Evolutionary conservation across 306 rosid genomes (phyloP).

Genomic region (Prosopis cineraria): DNA sequence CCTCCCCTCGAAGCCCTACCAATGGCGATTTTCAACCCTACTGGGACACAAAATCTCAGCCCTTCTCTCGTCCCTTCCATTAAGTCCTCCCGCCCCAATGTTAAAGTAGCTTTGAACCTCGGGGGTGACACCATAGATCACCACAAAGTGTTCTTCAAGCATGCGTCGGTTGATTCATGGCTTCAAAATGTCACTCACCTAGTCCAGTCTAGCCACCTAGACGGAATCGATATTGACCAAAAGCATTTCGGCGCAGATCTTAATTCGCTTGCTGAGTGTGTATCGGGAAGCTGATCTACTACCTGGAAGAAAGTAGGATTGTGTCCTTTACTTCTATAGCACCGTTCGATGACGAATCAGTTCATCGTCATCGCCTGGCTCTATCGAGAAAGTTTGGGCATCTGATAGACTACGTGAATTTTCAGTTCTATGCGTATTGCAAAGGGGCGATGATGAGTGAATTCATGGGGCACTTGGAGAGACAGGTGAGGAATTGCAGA

Average conservation of each 20-base stretch:
- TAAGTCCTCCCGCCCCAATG: conserved; percentile 32
- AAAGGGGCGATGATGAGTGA: not conserved
- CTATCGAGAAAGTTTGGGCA: conserved; percentile 30
- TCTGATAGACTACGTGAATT: conserved; percentile 11
- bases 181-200: conserved; percentile 34
- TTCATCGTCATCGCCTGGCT: conserved; percentile 40
- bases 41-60: conserved; percentile 41
- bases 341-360: conserved; percentile 28
- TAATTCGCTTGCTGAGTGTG: conserved; percentile 33
- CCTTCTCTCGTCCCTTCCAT: conserved; percentile 35
- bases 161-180: conserved; percentile 34
- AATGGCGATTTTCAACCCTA: conserved; percentile 39
- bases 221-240: conserved; percentile 45
- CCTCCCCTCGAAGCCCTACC: conserved; percentile 28
- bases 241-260: conserved; percentile 42
- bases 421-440: conserved; percentile 1
- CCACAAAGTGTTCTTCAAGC: conserved; percentile 11
- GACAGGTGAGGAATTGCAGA: not conserved
- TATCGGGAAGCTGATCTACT: conserved; percentile 30
- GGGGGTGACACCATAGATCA: conserved; percentile 35
- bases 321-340: conserved; percentile 40
- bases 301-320: conserved; percentile 22
- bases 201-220: conserved; percentile 1
- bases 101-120: conserved; percentile 42
- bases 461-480: not conserved